These are phyloP conservation scores for Phyllosticta citriasiana DNA, from an alignment of 2,329 filamentous ascomycete species.

Conservation along the genomic window DNA sequence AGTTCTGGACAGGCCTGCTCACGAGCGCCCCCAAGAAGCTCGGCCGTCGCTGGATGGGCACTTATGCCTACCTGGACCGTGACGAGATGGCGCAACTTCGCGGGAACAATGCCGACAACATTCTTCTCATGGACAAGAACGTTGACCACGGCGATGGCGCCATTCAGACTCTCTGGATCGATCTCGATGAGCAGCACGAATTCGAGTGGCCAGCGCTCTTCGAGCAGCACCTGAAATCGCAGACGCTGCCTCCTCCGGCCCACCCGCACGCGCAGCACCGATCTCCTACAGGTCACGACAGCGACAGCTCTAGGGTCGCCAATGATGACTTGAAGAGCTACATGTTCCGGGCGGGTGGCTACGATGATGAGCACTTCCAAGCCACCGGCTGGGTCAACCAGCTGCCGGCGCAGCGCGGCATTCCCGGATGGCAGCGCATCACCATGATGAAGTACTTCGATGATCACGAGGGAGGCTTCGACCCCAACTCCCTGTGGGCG, in stretches of 20 bases:
- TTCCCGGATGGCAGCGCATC: slow-evolving; percentile 45
- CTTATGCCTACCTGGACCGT: slow-evolving; percentile 33
- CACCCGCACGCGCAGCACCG: slow-evolving; percentile 25
- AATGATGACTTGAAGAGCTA: background rate
- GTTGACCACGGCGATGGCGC: slow-evolving; percentile 18
- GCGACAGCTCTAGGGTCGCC: background rate
- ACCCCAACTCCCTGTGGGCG: slow-evolving; percentile 33
- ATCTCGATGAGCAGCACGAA: slow-evolving; percentile 17
- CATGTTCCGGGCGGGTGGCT: slow-evolving; percentile 30
- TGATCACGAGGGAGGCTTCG: slow-evolving; percentile 18
- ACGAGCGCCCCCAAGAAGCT: slow-evolving; percentile 26
- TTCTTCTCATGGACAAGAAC: slow-evolving; percentile 19
- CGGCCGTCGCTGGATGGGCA: slow-evolving; percentile 41
- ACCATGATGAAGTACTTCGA: slow-evolving; percentile 44
- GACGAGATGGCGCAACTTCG: slow-evolving; percentile 21
- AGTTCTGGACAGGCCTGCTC: slow-evolving; percentile 32
- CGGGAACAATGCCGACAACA: background rate
- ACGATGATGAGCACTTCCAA: slow-evolving; percentile 27
- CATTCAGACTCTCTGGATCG: slow-evolving; percentile 23
- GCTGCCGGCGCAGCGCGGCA: slow-evolving; percentile 37
- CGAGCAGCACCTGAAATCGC: slow-evolving; percentile 30
- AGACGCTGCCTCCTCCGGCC: slow-evolving; percentile 15
- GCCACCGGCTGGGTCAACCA: slow-evolving; percentile 40
- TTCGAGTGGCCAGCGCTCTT: slow-evolving; percentile 30
- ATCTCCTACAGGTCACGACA: background rate